Conservation (phyloP, 2,329 filamentous ascomycete species). For the Aspergillus clavatus region DNA sequence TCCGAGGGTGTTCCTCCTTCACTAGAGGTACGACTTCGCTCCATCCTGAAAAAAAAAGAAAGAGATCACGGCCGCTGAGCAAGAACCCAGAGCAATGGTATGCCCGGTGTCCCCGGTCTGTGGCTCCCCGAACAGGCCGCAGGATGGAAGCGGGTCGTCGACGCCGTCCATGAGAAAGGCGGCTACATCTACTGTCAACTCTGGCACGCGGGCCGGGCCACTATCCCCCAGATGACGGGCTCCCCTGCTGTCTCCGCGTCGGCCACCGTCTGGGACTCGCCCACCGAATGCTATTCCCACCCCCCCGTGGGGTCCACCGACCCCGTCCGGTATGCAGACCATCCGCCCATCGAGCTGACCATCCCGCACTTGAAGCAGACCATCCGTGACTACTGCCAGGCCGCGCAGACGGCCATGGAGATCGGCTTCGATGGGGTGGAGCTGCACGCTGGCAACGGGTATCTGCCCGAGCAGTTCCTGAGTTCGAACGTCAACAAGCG, state of each 20-base stretch:
- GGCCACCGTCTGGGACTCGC: conserved; percentile 45
- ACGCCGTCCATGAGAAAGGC: conserved; percentile 49
- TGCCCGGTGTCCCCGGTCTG: conserved; percentile 34
- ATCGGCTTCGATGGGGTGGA: conserved; percentile 54
- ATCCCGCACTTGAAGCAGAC: conserved; percentile 43
- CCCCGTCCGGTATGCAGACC: conserved; percentile 39
- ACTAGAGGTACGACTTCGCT: conserved; percentile 34
- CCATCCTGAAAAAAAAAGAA: too few relatives aligned
- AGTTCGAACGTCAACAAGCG: conserved; percentile 48
- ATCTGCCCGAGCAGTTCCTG: conserved; percentile 51
- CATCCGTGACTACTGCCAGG: conserved; percentile 42
- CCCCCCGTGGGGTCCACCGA: conserved; percentile 34
- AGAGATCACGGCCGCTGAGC: too few relatives aligned
- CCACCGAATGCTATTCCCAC: conserved; percentile 40
- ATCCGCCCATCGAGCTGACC: conserved; percentile 43
- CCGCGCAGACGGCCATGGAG: conserved; percentile 49
- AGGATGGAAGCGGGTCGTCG: conserved; percentile 49
- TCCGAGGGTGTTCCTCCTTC: conserved; percentile 36
- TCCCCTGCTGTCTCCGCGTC: conserved; percentile 36
- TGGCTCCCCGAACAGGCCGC: conserved; percentile 40
- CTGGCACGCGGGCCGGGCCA: conserved; percentile 46
- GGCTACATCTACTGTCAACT: conserved; percentile 44
- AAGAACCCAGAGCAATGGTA: conserved; percentile 31
- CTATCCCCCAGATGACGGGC: conserved; percentile 40
- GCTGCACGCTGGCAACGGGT: conserved; percentile 48